Evolutionary conservation across 768 basidiomycete genomes (phyloP).

Genomic region (Tremella yokohamensis): DNA sequence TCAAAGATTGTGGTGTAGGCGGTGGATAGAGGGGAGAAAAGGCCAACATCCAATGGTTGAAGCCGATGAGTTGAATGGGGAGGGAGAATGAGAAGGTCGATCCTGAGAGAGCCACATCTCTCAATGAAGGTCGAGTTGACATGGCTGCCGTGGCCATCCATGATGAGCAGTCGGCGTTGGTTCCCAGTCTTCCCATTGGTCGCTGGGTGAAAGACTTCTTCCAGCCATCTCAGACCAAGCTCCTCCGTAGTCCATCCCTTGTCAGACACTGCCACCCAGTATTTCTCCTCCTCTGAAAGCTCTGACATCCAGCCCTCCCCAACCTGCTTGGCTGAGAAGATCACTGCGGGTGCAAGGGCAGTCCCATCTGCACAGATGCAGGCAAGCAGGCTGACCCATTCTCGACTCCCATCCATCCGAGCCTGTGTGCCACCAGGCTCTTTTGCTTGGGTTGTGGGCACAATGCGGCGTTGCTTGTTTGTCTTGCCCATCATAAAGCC

Average conservation of each 20-base stretch:
- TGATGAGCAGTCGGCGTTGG: not conserved
- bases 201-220: not conserved
- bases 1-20: slow-evolving; percentile 1
- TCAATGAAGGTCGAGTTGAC: slow-evolving; percentile 1
- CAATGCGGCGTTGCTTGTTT: not conserved
- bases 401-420: not conserved
- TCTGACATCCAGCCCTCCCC: not conserved
- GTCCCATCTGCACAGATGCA: slow-evolving; percentile 3
- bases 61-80: slow-evolving; percentile 15
- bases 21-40: slow-evolving; percentile 5
- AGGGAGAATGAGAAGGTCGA: slow-evolving; percentile 7
- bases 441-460: not conserved
- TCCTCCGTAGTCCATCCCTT: not conserved
- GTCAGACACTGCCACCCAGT: not conserved
- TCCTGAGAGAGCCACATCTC: not conserved
- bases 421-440: not conserved
- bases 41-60: slow-evolving; percentile 12
- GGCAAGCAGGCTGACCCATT: not conserved
- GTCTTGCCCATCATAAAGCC: not conserved
- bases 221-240: not conserved
- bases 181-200: not conserved
- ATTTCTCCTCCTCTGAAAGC: not conserved
- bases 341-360: not conserved
- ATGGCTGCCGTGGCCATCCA: slow-evolving; percentile 16
- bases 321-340: not conserved